Conservation (phyloP, 73 alveolate species). For the Symbiodinium pilosum region DNA sequence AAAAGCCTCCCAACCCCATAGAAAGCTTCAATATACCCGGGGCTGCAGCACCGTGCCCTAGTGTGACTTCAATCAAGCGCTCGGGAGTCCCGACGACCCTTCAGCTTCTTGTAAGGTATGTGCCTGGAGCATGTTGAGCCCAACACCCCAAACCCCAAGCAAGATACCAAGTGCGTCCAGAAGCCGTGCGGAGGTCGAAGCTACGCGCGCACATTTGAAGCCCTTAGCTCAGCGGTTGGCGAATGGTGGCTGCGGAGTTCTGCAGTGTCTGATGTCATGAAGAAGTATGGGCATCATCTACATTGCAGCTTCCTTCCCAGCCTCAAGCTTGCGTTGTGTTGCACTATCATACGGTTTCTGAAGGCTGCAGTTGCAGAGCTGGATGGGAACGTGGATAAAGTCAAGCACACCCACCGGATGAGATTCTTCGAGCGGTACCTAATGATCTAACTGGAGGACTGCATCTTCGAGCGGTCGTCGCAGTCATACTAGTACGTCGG, state of each 20-base stretch:
- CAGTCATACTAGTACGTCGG: not conserved
- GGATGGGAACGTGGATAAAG: slow-evolving; percentile 80
- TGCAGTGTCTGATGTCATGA: no score
- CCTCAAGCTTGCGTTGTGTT: not conserved
- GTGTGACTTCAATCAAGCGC: no score
- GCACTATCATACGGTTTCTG: not conserved
- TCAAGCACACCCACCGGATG: slow-evolving; percentile 81
- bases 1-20: not conserved
- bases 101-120: no score
- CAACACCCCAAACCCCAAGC: no score
- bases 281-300: no score
- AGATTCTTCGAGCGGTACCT: slow-evolving; percentile 66
- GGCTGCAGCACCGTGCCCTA: not conserved
- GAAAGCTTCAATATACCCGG: not conserved
- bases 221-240: no score
- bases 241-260: no score
- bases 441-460: slow-evolving; percentile 36
- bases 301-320: not conserved
- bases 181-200: slow-evolving; percentile 8
- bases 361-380: slow-evolving; percentile 33
- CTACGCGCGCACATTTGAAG: not conserved
- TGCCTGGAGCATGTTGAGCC: no score
- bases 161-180: not conserved
- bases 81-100: no score
- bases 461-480: not conserved